phyloP scores from a whole-genome alignment of 2,329 filamentous ascomycete genomes.

The Fusarium mundagurra region DNA sequence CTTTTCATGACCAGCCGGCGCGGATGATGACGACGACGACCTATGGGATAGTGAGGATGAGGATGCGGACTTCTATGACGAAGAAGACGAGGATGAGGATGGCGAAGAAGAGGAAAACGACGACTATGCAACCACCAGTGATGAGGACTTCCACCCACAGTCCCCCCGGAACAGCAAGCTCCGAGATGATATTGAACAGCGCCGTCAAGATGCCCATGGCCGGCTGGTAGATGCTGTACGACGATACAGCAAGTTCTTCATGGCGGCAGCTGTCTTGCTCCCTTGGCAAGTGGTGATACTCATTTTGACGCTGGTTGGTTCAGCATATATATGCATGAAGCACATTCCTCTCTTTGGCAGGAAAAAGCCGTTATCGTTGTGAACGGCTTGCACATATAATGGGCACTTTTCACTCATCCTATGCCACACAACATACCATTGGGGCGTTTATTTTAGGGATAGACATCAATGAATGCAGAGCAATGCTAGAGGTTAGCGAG shows the following conservation, averaged over 20 bases:
- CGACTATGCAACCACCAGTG: conserved; percentile 31
- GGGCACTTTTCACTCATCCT: conserved; percentile 10
- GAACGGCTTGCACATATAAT: conserved; percentile 29
- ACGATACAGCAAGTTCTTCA: conserved; percentile 52
- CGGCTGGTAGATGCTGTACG: conserved; percentile 55
- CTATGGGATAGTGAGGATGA: conserved; percentile 48
- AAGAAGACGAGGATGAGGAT: conserved; percentile 38
- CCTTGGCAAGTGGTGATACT: conserved; percentile 54
- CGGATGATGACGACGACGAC: conserved; percentile 46
- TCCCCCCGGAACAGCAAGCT: conserved; percentile 38
- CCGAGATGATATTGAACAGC: conserved; percentile 45
- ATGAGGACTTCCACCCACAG: conserved; percentile 34
- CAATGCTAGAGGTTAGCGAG: conserved; percentile 8
- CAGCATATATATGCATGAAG: conserved; percentile 54
- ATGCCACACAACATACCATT: conserved; percentile 42
- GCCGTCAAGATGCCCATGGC: conserved; percentile 49
- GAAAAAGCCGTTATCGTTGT: conserved; percentile 36
- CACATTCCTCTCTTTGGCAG: conserved; percentile 38
- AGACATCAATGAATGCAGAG: conserved; percentile 16
- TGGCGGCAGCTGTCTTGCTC: conserved; percentile 59
- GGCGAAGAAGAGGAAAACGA: conserved; percentile 41
- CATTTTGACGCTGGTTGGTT: conserved; percentile 48
- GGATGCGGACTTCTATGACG: conserved; percentile 37
- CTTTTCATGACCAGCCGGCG: conserved; percentile 61
- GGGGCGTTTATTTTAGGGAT: conserved; percentile 45